Base-by-base conservation (phyloP, 768 basidiomycete species). In the Mrakia blollopis region DNA sequence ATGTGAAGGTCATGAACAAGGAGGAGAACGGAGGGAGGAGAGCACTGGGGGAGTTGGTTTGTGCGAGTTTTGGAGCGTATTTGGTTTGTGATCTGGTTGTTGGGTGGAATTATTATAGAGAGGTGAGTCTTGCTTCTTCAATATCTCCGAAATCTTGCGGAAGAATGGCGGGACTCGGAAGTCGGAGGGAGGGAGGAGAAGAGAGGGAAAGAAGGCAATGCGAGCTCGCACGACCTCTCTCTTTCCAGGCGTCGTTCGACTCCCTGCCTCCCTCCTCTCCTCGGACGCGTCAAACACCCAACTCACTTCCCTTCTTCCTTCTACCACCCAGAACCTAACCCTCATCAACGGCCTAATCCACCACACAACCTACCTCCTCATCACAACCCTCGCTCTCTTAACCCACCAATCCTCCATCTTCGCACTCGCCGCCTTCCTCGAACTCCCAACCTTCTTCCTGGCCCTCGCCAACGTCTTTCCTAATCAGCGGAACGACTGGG, bases 371-470 rank as follows among this genome's bases (percentile, higher is more conserved):
- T 74, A 74, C 63, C 30, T 41, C 28, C 62, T 74, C 30, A 61
- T 74, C 41, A 37, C 62, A 16, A 28, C 65, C 28, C 21, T 35
- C 50, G 41, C 73, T 21, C 4, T 74, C 30, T 25, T 47, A 21
- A 65, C 60, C 14, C 30, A 65, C 4, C 73, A 74, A 32, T 28
- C 73, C 1, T 37, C 10, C 44, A 35, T 74, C 47, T 74, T 74
- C 32, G 28, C 62, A 0, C 73, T 74, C 37, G 41, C 21, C 47
- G 73, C 73, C 11, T 52, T 74, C 63, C 73, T 74, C 62, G 73
- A 74, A 41, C 73, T 74, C n/a, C 73, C 73, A 5, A 74, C 73
- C 44, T 74, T 65, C 32, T 47, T 74, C 44, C 73, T 74, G 23
- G 73, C 73, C 2, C 44, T 74, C 0, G 11, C 47, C 28, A 74